Base-by-base conservation (phyloP, 2,329 filamentous ascomycete species). In the Aspergillus ochraceoroseus region DNA sequence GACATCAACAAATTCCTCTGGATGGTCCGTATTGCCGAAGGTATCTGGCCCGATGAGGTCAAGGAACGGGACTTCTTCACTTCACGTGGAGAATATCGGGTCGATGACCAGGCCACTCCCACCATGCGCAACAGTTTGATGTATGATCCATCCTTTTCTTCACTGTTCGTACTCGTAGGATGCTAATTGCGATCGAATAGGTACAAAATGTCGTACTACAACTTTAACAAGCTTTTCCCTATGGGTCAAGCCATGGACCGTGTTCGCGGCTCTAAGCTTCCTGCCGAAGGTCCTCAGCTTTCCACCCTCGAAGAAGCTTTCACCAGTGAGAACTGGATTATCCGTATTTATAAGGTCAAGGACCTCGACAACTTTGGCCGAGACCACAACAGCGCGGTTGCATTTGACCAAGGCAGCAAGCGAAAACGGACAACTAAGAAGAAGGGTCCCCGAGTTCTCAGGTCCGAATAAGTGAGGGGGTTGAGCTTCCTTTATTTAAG, bases 141-240 rank as follows among this genome's bases (percentile, higher is more conserved):
- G 90, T 94, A 77, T 77, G 86, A 72, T 37, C 3, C 33, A 12
- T 13, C n/a, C n/a, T 5, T 7, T 9, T 12, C 12, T 29, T 9
- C 20, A 25, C 22, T 29, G 12, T 8, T 4, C 15, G 9, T 20
- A n/a, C n/a, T 7, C 19, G 12, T 22, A 4, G 15, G 2, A 31
- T 23, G 5, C 15, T 15, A n/a, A 22, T 43, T 46, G 57, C 64
- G 44, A 59, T 44, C 9, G 29, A 36, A 51, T 52, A 95, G 89
- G 87, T 98, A 98, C 80, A 98, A 98, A 78, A 95, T 98, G 89
- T 95, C 88, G 14, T 98, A 98, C 77, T 86, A 98, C 79, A 96
- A 96, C 76, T 98, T 86, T 75, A 79, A 90, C 67, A 72, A 77
- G 32, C 80, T 98, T 48, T 98, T 96, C 78, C 90, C 89, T 30